Evolutionary conservation across 257 asterid species (phyloP).

Genomic region (Ophiorrhiza pumila): DNA sequence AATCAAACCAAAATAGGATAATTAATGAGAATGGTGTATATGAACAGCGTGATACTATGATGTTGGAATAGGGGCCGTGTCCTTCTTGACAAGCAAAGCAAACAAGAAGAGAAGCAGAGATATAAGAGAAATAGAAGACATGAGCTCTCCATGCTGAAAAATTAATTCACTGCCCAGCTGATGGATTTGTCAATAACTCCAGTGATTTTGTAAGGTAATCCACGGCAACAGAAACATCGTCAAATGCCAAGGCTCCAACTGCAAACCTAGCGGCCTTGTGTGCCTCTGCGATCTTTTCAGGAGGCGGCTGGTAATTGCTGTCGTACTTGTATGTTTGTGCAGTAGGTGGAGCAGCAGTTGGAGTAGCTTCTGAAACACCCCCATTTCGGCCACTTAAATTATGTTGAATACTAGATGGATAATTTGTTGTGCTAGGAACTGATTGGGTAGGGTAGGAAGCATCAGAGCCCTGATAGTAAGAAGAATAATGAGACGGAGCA

Average conservation of each 20-base stretch:
- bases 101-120: not conserved
- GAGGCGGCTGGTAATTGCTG: conserved; percentile 76
- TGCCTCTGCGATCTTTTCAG: conserved; percentile 84
- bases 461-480: conserved; percentile 60
- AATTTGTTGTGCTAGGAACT: conserved; percentile 34
- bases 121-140: not conserved
- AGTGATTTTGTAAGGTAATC: conserved; percentile 78
- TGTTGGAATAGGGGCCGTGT: too few relatives aligned
- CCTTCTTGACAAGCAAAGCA: conserved; percentile 10
- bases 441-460: conserved; percentile 43
- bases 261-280: conserved; percentile 97
- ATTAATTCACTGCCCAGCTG: conserved; percentile 45
- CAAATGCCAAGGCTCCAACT: conserved; percentile 84
- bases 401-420: conserved; percentile 45
- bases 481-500: conserved; percentile 60
- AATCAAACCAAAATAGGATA: too few relatives aligned
- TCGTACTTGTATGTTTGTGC: conserved; percentile 51
- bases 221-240: conserved; percentile 74
- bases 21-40: too few relatives aligned
- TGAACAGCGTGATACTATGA: too few relatives aligned
- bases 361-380: conserved; percentile 39
- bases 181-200: conserved; percentile 76
- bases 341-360: conserved; percentile 33
- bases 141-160: not conserved
- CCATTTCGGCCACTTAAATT: conserved; percentile 43